A percentile compares a stretch with the other conserved stretches of the same genome.
These are phyloP conservation scores for Penicillium cosmopolitanum DNA, from an alignment of 495 filamentous ascomycete genomes.

Conservation along the genomic window DNA sequence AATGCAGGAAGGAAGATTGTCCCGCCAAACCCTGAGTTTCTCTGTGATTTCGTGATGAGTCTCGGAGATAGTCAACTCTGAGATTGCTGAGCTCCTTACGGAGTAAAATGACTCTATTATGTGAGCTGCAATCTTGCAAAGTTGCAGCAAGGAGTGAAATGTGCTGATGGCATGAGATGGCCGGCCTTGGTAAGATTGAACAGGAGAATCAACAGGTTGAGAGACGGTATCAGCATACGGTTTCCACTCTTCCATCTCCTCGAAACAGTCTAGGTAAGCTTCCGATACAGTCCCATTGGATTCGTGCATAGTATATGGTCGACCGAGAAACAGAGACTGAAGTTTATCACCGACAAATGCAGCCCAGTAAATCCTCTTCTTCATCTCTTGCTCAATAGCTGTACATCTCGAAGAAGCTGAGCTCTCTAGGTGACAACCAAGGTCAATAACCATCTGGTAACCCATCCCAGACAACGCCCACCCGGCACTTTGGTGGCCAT, in stretches of 20 bases:
- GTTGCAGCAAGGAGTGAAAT: conserved; percentile 2
- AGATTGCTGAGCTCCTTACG: conserved; percentile 10
- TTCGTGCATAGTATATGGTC: conserved; percentile 19
- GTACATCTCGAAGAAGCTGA: conserved; percentile 3
- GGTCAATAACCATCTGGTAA: conserved; percentile 41
- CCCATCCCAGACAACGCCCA: conserved; percentile 29
- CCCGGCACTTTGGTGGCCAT: conserved; percentile 23
- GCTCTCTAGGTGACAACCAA: conserved; percentile 33
- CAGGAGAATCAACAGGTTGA: conserved; percentile 7
- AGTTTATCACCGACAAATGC: conserved; percentile 33
- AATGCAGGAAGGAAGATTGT: conserved; percentile 21
- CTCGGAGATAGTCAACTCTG: background rate
- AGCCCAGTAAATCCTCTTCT: conserved; percentile 32
- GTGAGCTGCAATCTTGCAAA: conserved; percentile 22
- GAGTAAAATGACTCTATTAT: conserved; percentile 31
- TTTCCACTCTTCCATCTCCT: conserved; percentile 40
- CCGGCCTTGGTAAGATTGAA: background rate
- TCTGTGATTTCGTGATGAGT: background rate
- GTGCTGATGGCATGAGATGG: conserved; percentile 5
- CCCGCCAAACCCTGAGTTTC: conserved; percentile 24
- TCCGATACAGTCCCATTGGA: conserved; percentile 16
- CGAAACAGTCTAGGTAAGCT: conserved; percentile 33
- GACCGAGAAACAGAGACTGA: conserved; percentile 34
- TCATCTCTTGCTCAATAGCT: conserved; percentile 20
- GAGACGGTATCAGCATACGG: conserved; percentile 19